Percentiles rank a stretch among this genome's conserved stretches.
Evolutionary conservation across 2,329 filamentous ascomycete species (phyloP).

Genomic region (Aspergillus arachidicola): DNA sequence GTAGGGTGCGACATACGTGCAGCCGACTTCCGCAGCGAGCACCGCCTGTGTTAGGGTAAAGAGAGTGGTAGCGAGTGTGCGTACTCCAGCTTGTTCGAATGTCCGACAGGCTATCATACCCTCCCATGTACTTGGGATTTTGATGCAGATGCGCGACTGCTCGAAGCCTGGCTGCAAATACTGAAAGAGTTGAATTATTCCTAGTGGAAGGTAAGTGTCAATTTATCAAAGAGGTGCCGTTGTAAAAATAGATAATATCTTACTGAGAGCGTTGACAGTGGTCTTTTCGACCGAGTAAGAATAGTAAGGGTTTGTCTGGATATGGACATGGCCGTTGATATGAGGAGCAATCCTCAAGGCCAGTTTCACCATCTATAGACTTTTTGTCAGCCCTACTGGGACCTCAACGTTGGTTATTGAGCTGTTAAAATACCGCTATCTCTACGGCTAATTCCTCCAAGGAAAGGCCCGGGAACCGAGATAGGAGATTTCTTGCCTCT

Average conservation of each 20-base stretch:
- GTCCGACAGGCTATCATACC: constrained; percentile 61
- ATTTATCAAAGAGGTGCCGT: background rate
- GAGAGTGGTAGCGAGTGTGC: constrained; percentile 64
- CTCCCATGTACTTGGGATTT: constrained; percentile 66
- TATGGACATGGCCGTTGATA: constrained; percentile 56
- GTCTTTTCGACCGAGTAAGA: constrained; percentile 55
- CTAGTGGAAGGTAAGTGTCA: constrained; percentile 33
- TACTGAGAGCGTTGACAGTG: constrained; percentile 55
- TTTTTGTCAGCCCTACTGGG: background rate
- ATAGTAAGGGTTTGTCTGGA: constrained; percentile 63
- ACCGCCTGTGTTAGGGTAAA: constrained; percentile 64
- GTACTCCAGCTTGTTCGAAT: constrained; percentile 57
- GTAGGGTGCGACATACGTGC: constrained; percentile 65
- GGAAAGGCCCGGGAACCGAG: constrained; percentile 38
- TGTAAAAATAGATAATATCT: constrained; percentile 13
- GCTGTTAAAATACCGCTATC: constrained; percentile 48
- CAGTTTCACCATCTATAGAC: constrained; percentile 56
- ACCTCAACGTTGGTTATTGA: too few species aligned
- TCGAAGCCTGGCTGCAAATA: constrained; percentile 50
- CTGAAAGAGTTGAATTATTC: constrained; percentile 54
- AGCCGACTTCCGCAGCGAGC: constrained; percentile 59
- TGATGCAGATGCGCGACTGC: constrained; percentile 59
- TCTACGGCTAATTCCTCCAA: constrained; percentile 58
- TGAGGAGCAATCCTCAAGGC: constrained; percentile 55
- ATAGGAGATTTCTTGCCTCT: constrained; percentile 40